phyloP scores from a whole-genome alignment of 805 yeast species.

The Osmozyma mogii region DNA sequence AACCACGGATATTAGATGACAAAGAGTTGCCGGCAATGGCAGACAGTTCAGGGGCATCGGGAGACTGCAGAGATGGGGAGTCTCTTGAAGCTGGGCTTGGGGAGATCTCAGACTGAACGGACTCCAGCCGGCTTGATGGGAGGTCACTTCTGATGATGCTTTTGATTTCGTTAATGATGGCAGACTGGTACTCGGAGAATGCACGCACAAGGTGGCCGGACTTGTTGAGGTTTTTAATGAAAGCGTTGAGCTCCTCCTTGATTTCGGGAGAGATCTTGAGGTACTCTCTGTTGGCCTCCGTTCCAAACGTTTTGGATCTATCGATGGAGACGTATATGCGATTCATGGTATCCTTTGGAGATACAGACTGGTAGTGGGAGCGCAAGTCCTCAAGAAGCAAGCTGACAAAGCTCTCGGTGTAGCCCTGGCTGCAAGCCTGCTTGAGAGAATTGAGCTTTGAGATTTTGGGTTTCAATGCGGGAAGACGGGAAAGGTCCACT shows the following conservation, averaged over 20 bases:
- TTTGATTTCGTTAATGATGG: conserved; percentile 63
- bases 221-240: conserved; percentile 49
- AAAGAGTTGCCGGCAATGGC: conserved; percentile 13
- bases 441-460: conserved; percentile 49
- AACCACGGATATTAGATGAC: conserved; percentile 44
- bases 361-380: conserved; percentile 43
- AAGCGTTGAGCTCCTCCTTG: conserved; percentile 35
- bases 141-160: conserved; percentile 56
- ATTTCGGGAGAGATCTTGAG: conserved; percentile 30
- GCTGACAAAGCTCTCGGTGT: conserved; percentile 48
- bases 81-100: not conserved
- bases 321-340: conserved; percentile 33
- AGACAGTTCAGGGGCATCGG: conserved; percentile 4
- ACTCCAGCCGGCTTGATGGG: conserved; percentile 42
- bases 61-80: conserved; percentile 18
- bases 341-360: conserved; percentile 40
- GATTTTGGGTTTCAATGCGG: conserved; percentile 43
- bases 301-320: conserved; percentile 15
- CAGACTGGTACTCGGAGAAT: conserved; percentile 57
- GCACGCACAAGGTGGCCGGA: conserved; percentile 58
- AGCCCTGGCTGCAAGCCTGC: conserved; percentile 62
- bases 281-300: conserved; percentile 27
- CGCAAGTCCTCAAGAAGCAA: conserved; percentile 56
- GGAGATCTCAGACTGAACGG: conserved; percentile 1
- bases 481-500: conserved; percentile 35